These are phyloP conservation scores for Plenodomus lindquistii DNA, from an alignment of 2,329 filamentous ascomycete species.

Conservation along the genomic window DNA sequence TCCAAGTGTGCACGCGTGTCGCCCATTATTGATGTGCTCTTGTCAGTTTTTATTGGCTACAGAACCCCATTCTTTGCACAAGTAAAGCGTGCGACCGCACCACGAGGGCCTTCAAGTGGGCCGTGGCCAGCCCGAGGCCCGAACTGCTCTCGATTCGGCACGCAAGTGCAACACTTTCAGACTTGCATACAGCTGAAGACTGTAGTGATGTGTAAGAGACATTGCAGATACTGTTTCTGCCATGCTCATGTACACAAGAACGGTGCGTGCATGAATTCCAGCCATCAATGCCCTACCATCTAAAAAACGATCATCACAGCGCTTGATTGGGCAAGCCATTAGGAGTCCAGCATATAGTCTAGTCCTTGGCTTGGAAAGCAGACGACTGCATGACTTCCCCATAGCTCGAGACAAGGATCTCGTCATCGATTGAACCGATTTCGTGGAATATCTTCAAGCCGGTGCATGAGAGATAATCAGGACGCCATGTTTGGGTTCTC, in stretches of 20 bases:
- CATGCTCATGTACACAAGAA: neutral
- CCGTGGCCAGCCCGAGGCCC: constrained; percentile 17
- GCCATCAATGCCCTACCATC: neutral
- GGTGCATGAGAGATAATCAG: neutral
- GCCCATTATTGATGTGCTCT: constrained; percentile 19
- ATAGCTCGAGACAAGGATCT: neutral
- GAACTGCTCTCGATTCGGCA: constrained; percentile 5
- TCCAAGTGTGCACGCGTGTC: constrained; percentile 15
- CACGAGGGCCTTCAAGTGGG: constrained; percentile 12
- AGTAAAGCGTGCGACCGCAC: neutral
- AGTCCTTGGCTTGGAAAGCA: constrained; percentile 1
- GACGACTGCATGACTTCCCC: constrained; percentile 1
- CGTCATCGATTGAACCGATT: neutral
- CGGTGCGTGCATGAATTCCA: neutral
- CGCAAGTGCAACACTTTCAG: no score
- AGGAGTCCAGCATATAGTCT: neutral
- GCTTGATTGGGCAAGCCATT: neutral
- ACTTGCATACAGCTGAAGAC: neutral
- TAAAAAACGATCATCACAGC: neutral
- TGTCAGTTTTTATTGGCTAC: constrained; percentile 24
- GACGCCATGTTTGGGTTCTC: neutral
- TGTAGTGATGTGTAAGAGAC: neutral
- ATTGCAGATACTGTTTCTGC: neutral
- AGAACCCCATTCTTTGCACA: constrained; percentile 11
- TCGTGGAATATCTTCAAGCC: neutral